phyloP scores from a whole-genome alignment of 2,329 filamentous ascomycete genomes.

The Raffaelea arxii region DNA sequence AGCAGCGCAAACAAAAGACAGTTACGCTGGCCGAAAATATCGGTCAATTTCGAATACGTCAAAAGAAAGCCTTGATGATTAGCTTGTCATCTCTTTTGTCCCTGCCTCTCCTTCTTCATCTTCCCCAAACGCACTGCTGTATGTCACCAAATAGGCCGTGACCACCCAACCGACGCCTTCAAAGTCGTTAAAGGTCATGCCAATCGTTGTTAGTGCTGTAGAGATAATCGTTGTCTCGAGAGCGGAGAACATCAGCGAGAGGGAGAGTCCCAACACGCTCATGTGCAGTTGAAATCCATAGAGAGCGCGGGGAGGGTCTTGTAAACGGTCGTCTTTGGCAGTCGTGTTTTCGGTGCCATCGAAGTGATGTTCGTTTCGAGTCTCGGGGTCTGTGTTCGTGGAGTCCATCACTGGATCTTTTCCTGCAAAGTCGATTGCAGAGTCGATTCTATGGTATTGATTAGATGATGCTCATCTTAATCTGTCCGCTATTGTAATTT shows the following conservation, averaged over 20 bases:
- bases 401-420: too few relatives aligned
- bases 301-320: background rate
- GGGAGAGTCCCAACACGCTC: background rate
- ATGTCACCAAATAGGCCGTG: constrained; percentile 37
- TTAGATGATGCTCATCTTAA: too few relatives aligned
- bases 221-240: constrained; percentile 42
- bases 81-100: background rate
- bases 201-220: constrained; percentile 37
- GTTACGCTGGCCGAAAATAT: background rate
- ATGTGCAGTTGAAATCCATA: background rate
- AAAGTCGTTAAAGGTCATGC: constrained; percentile 26
- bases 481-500: too few relatives aligned
- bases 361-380: too few relatives aligned
- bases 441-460: too few relatives aligned
- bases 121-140: constrained; percentile 23
- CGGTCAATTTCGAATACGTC: background rate
- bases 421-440: too few relatives aligned
- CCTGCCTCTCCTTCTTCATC: background rate
- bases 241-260: constrained; percentile 30
- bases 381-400: too few relatives aligned
- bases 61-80: background rate
- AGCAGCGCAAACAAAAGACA: background rate
- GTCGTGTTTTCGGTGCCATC: background rate
- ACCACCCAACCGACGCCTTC: constrained; percentile 33
- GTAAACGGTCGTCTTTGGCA: background rate